Evolutionary conservation across 108 stramenopile genomes (phyloP).

Genomic region (Skeletonema costatum): DNA sequence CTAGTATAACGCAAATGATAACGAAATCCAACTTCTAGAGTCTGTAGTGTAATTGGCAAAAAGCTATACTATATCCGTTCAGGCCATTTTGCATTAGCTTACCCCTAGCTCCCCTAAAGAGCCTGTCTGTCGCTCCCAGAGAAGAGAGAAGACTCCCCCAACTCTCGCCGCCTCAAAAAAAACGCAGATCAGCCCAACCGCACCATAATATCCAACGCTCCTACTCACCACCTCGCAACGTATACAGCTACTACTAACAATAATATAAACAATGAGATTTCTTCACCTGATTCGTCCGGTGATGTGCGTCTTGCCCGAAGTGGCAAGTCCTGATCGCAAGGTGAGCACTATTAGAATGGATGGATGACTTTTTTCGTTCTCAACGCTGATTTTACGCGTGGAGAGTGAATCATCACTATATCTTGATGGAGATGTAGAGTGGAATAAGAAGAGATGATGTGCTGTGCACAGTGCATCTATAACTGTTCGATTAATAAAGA

Average conservation of each 20-base stretch:
- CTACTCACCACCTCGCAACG: not conserved
- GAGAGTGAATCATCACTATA: not conserved
- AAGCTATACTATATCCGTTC: no score
- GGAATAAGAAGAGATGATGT: no score
- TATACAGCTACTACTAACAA: not conserved
- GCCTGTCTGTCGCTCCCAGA: no score
- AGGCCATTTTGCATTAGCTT: no score
- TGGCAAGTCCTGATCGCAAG: conserved; percentile 96
- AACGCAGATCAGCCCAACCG: no score
- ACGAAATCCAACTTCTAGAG: no score
- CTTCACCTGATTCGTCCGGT: conserved; percentile 98
- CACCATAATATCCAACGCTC: not conserved
- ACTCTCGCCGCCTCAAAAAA: no score
- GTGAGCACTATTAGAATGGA: conserved; percentile 38
- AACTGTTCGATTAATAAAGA: not conserved
- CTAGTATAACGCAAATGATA: no score
- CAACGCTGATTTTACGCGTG: not conserved
- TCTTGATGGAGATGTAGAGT: no score
- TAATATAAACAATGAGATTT: conserved; percentile 88
- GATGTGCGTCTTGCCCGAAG: conserved; percentile 98
- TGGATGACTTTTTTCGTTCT: not conserved
- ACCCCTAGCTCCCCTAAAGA: no score
- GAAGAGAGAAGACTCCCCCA: no score
- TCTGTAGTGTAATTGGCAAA: no score
- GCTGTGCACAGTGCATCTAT: not conserved